A percentile compares a stretch with the other conserved stretches of the same genome.
These are phyloP conservation scores for Sordariomycetes sp. DNA, from an alignment of 2,329 filamentous ascomycete genomes.

Conservation along the genomic window DNA sequence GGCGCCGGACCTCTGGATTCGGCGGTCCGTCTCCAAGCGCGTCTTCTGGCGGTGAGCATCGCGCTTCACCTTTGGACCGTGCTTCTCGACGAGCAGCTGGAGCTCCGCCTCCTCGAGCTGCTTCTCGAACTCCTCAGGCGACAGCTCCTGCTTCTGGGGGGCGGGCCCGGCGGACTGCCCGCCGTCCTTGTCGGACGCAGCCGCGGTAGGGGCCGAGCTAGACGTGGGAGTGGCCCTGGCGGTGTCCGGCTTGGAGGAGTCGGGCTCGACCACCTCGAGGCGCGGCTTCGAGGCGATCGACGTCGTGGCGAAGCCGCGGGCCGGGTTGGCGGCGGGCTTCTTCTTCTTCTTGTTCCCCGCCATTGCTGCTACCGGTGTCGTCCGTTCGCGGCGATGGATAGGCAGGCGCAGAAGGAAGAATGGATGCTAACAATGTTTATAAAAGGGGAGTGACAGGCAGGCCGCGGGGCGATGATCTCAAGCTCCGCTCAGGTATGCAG, in stretches of 20 bases:
- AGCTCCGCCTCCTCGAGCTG: slow-evolving; percentile 86
- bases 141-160: slow-evolving; percentile 32
- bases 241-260: slow-evolving; percentile 11
- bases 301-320: slow-evolving; percentile 85
- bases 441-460: neutral
- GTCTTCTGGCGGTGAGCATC: slow-evolving; percentile 66
- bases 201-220: slow-evolving; percentile 8
- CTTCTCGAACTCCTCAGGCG: slow-evolving; percentile 77
- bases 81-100: slow-evolving; percentile 74
- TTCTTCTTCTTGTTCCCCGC: slow-evolving; percentile 62
- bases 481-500: neutral
- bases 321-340: slow-evolving; percentile 77
- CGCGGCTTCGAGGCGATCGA: slow-evolving; percentile 77
- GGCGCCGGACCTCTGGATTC: slow-evolving; percentile 67
- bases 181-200: slow-evolving; percentile 1
- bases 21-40: slow-evolving; percentile 73
- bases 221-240: slow-evolving; percentile 3
- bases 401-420: neutral
- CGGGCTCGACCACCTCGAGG: slow-evolving; percentile 37
- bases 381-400: neutral
- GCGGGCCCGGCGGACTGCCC: neutral
- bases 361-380: neutral
- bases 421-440: neutral
- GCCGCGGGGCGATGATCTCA: neutral
- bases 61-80: slow-evolving; percentile 64